These are phyloP conservation scores for Bipolaris oryzae DNA, from an alignment of 2,329 filamentous ascomycete species.

Conservation along the genomic window DNA sequence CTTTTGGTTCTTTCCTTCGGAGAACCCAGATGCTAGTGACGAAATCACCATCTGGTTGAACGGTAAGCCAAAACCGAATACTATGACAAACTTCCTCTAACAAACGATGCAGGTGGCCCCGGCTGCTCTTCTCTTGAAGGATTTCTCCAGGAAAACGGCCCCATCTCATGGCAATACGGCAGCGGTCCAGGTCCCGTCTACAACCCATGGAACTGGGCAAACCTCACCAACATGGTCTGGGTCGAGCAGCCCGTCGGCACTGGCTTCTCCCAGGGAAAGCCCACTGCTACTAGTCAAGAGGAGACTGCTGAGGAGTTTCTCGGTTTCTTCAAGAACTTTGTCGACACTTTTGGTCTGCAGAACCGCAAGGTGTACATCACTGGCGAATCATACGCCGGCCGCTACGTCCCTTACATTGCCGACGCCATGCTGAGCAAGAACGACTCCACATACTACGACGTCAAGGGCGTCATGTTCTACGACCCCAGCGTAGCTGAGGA, in stretches of 20 bases:
- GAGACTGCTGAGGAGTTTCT: conserved; percentile 75
- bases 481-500: conserved; percentile 68
- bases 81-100: neutral
- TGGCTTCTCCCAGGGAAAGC: conserved; percentile 70
- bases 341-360: conserved; percentile 70
- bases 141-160: conserved; percentile 57
- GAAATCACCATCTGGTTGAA: conserved; percentile 60
- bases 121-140: conserved; percentile 57
- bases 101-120: conserved; percentile 38
- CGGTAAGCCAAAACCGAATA: neutral
- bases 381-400: conserved; percentile 74
- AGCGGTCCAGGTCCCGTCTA: conserved; percentile 47
- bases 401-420: conserved; percentile 70
- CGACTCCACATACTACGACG: conserved; percentile 69
- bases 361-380: conserved; percentile 74
- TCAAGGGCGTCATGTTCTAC: conserved; percentile 73
- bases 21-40: conserved; percentile 54
- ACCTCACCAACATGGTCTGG: conserved; percentile 76
- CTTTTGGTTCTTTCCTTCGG: conserved; percentile 63
- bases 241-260: conserved; percentile 72
- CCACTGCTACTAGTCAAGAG: conserved; percentile 68
- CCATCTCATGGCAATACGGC: conserved; percentile 54
- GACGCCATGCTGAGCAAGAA: conserved; percentile 73
- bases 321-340: conserved; percentile 80
- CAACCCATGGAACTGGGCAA: conserved; percentile 55